Evolutionary conservation across 768 basidiomycete species (phyloP), one percentile per base, ranked within the genome.

Genomic region (Phanerodontia chrysosporium): DNA sequence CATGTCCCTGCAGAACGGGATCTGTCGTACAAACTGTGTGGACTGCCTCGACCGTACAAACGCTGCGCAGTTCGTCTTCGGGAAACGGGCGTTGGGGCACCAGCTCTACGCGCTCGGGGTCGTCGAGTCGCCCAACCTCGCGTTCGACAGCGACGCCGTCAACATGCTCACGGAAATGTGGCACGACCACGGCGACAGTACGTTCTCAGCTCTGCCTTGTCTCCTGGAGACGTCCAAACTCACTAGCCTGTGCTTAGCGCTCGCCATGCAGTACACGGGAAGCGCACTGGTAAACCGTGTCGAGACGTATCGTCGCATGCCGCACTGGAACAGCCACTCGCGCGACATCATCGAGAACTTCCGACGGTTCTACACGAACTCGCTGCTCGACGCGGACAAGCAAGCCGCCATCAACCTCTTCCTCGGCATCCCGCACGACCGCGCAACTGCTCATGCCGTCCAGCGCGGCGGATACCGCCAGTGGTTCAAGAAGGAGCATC

Each of bases 101-200:
- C 97, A 99, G 70, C 79, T 99, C 8, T 92, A 96, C 70, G 95
- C 95, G 0, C 83, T 99, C 3, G 96, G 97, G 0, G 80, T 98
- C 14, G 86, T 97, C 8, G 85, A 88, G n/a, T 85, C 77, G 58
- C 95, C 96, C 0, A 86, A 93, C 66, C 76, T 98, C 36, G 83
- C 86, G 0, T 96, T 96, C 67, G 94, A 96, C 67, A 93, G 90
- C 10, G 95, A 96, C 71, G 94, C 93, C 0, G 90, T 95, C 42
- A 94, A 95, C 70, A 95, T 98, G 84, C 69, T 99, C 65, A 98
- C 95, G 3, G 94, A 97, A 74, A 98, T 99, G 95, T 98, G 95
- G 71, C 94, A 96, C 69, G 94, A 97, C 70, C 95, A 97, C 64
- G 94, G 94, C 1, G 94, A 97, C 68, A 95, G 93, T 94, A 68